A percentile compares a stretch with the other conserved stretches of the same genome.
phyloP scores from a whole-genome alignment of 257 asterid species.

The Forsythia viridissima region DNA sequence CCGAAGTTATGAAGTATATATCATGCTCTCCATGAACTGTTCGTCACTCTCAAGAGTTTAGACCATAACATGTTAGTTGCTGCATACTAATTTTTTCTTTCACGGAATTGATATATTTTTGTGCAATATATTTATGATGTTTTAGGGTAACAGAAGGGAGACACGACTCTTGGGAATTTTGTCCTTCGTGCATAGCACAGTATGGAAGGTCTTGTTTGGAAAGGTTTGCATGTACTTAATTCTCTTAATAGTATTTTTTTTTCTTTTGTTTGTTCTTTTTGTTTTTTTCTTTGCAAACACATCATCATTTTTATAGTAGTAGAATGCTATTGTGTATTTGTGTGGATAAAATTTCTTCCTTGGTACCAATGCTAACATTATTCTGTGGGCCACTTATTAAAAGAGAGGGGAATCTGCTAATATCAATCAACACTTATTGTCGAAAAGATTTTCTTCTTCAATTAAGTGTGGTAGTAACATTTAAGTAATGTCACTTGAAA shows the following conservation, averaged over 20 bases:
- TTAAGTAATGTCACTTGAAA: not conserved
- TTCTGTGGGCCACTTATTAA: not conserved
- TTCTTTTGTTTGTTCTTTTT: not conserved
- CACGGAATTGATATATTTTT: not conserved
- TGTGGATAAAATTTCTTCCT: constrained; percentile 3
- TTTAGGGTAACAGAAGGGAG: constrained; percentile 89
- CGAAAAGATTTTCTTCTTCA: too few species aligned
- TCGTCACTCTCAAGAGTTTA: not conserved
- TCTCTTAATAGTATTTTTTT: not conserved
- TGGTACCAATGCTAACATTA: not conserved
- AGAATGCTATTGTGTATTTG: not conserved
- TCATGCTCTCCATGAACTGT: not conserved
- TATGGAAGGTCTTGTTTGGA: constrained; percentile 92
- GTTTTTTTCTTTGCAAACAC: not conserved
- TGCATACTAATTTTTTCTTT: not conserved
- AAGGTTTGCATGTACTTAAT: constrained; percentile 46
- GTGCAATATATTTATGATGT: constrained; percentile 19
- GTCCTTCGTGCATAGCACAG: constrained; percentile 90
- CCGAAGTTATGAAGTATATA: not conserved
- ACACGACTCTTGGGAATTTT: constrained; percentile 78
- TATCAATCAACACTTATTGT: not conserved
- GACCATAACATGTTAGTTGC: not conserved
- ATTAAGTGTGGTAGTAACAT: too few species aligned
- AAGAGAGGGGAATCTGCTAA: not conserved
- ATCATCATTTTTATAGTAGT: not conserved